phyloP scores from a whole-genome alignment of 345 rosid genomes.

The Theobroma cacao region DNA sequence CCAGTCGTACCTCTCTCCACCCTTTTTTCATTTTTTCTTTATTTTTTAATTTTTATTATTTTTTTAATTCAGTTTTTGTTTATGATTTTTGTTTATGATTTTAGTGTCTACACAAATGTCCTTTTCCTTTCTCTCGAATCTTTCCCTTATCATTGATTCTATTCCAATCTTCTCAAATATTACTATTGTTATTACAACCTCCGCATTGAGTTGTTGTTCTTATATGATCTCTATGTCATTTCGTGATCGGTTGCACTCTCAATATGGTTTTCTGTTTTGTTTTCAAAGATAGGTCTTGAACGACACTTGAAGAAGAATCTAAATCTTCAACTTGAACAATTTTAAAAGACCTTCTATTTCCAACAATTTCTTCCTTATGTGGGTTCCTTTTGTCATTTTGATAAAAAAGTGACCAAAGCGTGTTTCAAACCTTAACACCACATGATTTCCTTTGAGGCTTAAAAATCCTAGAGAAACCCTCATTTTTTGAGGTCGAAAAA shows the following conservation, averaged over 20 bases:
- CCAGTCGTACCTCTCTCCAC: too few relatives aligned
- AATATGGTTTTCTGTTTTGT: constrained; percentile 41
- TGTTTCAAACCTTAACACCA: constrained; percentile 78
- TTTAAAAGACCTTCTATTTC: constrained; percentile 23
- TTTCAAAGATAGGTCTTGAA: constrained; percentile 42
- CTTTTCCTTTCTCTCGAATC: too few relatives aligned
- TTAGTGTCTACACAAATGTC: too few relatives aligned
- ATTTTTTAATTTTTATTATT: too few relatives aligned
- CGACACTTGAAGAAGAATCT: constrained; percentile 24
- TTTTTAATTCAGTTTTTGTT: too few relatives aligned
- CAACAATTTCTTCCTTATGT: constrained; percentile 20
- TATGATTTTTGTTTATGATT: too few relatives aligned
- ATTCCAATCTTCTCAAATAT: too few relatives aligned
- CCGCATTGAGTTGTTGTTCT: constrained; percentile 40
- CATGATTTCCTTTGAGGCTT: constrained; percentile 96
- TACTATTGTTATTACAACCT: too few relatives aligned
- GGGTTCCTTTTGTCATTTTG: constrained; percentile 58
- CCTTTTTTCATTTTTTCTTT: too few relatives aligned
- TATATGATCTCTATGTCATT: constrained; percentile 30
- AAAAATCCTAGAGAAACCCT: constrained; percentile 59
- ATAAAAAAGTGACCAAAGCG: constrained; percentile 67
- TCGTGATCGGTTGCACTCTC: constrained; percentile 36
- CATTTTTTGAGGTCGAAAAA: constrained; percentile 88
- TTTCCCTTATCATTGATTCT: too few relatives aligned
- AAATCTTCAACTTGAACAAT: constrained; percentile 34